phyloP scores from a whole-genome alignment of 768 basidiomycete genomes.

The Pleurotus djamor region DNA sequence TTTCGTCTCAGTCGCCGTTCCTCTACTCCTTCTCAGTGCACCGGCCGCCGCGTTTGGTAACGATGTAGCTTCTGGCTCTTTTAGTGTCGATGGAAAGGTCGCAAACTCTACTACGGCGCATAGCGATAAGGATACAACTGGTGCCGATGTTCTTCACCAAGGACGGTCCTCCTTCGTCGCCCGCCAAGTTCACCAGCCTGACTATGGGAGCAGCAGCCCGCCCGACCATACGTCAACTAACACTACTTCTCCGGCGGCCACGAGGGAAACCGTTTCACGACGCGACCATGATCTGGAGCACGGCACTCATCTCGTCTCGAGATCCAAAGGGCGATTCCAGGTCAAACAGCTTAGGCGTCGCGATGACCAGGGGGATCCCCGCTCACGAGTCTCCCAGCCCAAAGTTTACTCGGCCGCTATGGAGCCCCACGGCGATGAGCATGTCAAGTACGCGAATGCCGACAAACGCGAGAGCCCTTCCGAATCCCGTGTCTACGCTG shows the following conservation, averaged over 20 bases:
- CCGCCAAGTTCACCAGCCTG: not conserved
- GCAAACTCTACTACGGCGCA: no score
- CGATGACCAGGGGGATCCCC: not conserved
- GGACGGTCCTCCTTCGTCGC: no score
- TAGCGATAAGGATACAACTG: no score
- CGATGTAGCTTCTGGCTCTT: no score
- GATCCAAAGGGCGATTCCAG: not conserved
- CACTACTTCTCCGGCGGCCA: not conserved
- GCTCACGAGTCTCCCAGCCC: not conserved
- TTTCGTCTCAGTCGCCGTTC: not conserved
- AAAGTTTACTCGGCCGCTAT: not conserved
- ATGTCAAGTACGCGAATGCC: not conserved
- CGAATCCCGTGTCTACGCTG: not conserved
- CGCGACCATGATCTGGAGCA: not conserved
- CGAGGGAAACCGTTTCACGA: not conserved
- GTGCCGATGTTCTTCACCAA: no score
- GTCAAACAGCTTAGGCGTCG: constrained; percentile 2
- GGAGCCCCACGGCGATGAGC: not conserved
- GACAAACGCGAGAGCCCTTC: not conserved
- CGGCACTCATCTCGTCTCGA: not conserved
- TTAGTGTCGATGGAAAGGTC: no score
- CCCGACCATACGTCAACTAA: not conserved
- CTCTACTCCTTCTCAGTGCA: no score
- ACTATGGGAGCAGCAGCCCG: not conserved
- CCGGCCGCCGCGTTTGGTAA: no score